Percentiles rank a stretch among this genome's conserved stretches.
Conservation (phyloP, 2,329 filamentous ascomycete species). For the Neurospora sp. region DNA sequence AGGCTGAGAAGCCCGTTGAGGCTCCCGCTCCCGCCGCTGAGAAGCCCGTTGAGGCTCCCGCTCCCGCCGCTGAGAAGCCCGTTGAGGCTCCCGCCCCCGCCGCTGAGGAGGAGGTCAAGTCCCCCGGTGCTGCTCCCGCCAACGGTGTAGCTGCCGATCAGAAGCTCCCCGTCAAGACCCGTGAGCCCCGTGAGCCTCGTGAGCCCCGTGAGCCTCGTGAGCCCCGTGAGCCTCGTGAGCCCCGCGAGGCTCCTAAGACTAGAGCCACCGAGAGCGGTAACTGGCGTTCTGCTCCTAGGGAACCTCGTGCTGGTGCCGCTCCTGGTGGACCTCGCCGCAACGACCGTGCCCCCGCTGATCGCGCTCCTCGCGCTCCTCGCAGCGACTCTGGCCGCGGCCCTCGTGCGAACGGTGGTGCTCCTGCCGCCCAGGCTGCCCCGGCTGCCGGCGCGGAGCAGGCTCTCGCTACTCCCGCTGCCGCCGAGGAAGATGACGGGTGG, state of each 20-base stretch:
- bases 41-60: constrained; percentile 15
- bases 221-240: constrained; percentile 24
- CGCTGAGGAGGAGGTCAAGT: constrained; percentile 18
- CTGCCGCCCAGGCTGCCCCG: constrained; percentile 23
- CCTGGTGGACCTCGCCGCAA: constrained; percentile 33
- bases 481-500: constrained; percentile 49
- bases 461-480: constrained; percentile 29
- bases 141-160: constrained; percentile 32
- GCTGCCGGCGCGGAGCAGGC: constrained; percentile 23
- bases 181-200: constrained; percentile 22
- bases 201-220: constrained; percentile 23
- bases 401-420: constrained; percentile 36
- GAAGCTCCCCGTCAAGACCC: constrained; percentile 31
- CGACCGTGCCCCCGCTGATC: constrained; percentile 30
- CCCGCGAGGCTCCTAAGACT: constrained; percentile 34
- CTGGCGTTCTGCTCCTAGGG: constrained; percentile 46
- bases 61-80: constrained; percentile 20
- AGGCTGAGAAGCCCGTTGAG: constrained; percentile 17
- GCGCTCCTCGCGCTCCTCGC: constrained; percentile 32
- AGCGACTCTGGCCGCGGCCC: constrained; percentile 36
- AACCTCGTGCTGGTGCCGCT: constrained; percentile 33
- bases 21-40: constrained; percentile 19
- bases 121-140: constrained; percentile 17
- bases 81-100: constrained; percentile 16
- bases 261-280: constrained; percentile 48